Base-by-base conservation (phyloP, 164 flowering plant species). In the Sextonia rubra region DNA sequence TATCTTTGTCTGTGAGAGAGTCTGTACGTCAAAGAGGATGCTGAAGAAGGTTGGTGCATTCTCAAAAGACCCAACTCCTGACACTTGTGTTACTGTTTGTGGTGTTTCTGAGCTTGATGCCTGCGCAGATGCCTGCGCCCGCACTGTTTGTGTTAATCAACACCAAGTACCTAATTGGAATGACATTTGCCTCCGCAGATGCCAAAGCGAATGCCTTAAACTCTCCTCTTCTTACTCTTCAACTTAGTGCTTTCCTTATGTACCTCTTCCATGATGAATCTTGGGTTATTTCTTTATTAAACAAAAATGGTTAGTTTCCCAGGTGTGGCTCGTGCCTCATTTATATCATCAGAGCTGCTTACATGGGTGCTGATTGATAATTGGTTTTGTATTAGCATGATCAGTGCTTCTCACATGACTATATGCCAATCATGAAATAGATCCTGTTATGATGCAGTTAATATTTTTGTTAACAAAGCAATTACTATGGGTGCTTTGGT, bases 21-120 rank as follows among this genome's bases (percentile, higher is more conserved):
- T 92, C 27, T 92, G 98, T 61, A 94, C 96, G 0, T 89, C 94
- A 0, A 93, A 91, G 79, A 80, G 98, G 73, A 90, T 93, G 98
- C 70, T 93, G 77, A 91, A 93, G 79, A 89, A 85, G 82, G 93
- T 93, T 0, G 97, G 93, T 0, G 80, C 88, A 27, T 93, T 91
- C 83, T 91, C 98, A 1, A 93, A 93, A 68, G 97, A 91, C 70
- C 95, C 97, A 47, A 89, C 81, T 61, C 94, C 89, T 0, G 91
- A 89, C 63, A 91, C 91, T 25, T 90, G 93, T 74, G 93, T 90
- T 14, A 89, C 93, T 18, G 92, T 88, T 11, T 91, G 96, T 62
- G 96, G 98, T 9, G 97, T 93, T 2, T 91, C 95, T 18, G 90
- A 86, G 79, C 84, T 93, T 8, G 97, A 93, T 83, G 98, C 97